Conservation (phyloP, 495 filamentous ascomycete species). For the Penicillium egyptiacum region DNA sequence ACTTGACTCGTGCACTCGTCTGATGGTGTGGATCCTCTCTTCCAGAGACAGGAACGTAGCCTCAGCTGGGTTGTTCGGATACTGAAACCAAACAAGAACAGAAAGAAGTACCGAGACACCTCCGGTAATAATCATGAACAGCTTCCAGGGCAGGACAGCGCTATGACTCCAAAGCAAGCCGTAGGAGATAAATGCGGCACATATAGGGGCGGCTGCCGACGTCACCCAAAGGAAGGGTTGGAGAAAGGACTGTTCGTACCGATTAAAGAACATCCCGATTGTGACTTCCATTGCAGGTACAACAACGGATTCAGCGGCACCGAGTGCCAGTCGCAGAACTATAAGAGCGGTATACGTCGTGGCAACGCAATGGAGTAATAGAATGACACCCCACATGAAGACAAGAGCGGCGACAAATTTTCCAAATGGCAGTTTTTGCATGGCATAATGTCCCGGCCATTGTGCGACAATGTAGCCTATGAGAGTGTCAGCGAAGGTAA, state of each 20-base stretch:
- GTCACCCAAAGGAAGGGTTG: slow-evolving; percentile 30
- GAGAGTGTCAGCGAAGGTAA: background rate
- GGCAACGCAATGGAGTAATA: slow-evolving; percentile 25
- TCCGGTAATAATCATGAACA: slow-evolving; percentile 31
- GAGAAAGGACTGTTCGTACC: slow-evolving; percentile 22
- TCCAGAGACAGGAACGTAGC: slow-evolving; percentile 19
- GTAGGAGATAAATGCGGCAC: slow-evolving; percentile 28
- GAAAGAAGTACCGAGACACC: slow-evolving; percentile 22
- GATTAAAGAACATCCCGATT: slow-evolving; percentile 31
- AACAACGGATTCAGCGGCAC: slow-evolving; percentile 21
- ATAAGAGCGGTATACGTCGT: slow-evolving; percentile 22
- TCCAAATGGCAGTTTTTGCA: slow-evolving; percentile 29
- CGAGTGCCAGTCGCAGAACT: slow-evolving; percentile 25
- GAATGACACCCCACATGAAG: slow-evolving; percentile 23
- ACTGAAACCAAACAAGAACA: slow-evolving; percentile 17
- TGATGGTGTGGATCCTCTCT: slow-evolving; percentile 21
- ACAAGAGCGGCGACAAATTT: slow-evolving; percentile 21
- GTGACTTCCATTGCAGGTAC: slow-evolving; percentile 31
- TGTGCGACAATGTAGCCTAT: slow-evolving; percentile 20
- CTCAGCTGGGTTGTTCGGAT: slow-evolving; percentile 21
- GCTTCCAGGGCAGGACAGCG: slow-evolving; percentile 26
- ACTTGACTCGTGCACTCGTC: slow-evolving; percentile 16
- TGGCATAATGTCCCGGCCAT: slow-evolving; percentile 25
- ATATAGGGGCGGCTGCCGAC: slow-evolving; percentile 19
- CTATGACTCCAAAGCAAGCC: slow-evolving; percentile 23